Evolutionary conservation across 1,139 yeast species (phyloP), one percentile per base, ranked within the genome.

Genomic region (Suhomyces bokatorum): DNA sequence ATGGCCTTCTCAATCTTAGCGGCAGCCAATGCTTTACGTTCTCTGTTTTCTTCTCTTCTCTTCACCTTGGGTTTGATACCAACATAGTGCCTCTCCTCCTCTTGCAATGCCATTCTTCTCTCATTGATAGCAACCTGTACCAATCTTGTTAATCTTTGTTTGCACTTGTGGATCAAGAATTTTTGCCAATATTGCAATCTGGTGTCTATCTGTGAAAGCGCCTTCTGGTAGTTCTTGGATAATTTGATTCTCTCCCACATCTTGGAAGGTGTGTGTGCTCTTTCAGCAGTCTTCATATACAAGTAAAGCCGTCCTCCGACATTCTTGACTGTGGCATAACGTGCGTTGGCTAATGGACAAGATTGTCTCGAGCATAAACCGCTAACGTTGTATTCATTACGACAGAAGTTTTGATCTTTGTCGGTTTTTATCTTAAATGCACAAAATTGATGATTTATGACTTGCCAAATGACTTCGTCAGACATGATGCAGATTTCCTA

Each of bases 41-140:
- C 99, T 66, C 99, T 78, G 51, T 88, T 87, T 59, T 85, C 85
- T 69, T 93, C 99, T 68, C 97, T 83, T 71, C 97, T 81, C 72
- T 86, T 87, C 35, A 93, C 96, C 75, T 93, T 93, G 51, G 91
- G 96, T 56, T 91, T 91, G 38, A 87, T 81, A 40, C 97, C 95
- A 43, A 90, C 96, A 56, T 87, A 85, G 56, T 87, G 93, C 65
- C 98, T 83, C 67, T 93, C 98, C 45, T 89, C 93, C 58, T 88
- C 96, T 62, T 84, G 82, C 63, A 91, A 71, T 7, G 97, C 97
- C 66, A 91, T 74, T 65, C 97, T 81, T 69, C 98, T 83, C 64
- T 93, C 97, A n/a, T 96, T 88, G 52, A 93, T 87, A 37, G 96
- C 95, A 48, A 93, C 97, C 69, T 93, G 98, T 26, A 96, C 90